Evolutionary conservation across 768 basidiomycete species (phyloP), one percentile per base, ranked within the genome.

Genomic region (Leccinum fibrillosum): DNA sequence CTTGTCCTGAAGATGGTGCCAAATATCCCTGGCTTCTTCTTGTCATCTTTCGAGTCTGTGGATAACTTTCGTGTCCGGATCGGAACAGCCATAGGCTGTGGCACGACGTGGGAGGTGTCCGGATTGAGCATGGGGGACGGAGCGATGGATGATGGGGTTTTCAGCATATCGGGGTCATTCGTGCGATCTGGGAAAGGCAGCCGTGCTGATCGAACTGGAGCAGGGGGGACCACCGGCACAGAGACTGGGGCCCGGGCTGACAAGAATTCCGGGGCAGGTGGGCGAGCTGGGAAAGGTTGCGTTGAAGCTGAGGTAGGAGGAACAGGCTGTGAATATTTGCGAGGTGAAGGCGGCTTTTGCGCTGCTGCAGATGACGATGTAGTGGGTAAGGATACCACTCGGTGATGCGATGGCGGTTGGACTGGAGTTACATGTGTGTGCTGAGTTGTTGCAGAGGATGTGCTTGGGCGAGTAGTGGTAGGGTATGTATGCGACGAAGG

Each of bases 91-190:
- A 49, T 57, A 13, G 59, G 9, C 17, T 64, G 62, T 39, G 53
- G 52, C 2, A 44, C 47, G 49, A 35, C 11, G 12, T 42, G 60
- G 10, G 62, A 51, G 17, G 53, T 49, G 17, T 59, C 75, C 12
- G 78, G 72, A 53, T 78, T 78, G 39, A 79, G 68, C 57, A 77
- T 72, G 10, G 80, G 80, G 0, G 76, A 76, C 3, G 75, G 80
- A 3, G 82, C 82, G 17, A 88, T 78, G 1, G 87, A 87, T 12
- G 86, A 87, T 5, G 86, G 86, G 0, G 86, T 88, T 65, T 77
- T 79, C 35, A 88, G 77, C 39, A 83, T 73, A 55, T 78, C 76
- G 9, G 81, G 78, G 49, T 86, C 85, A 53, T 80, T 69, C 39
- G 71, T 66, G 30, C 75, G 75, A 44, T 75, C 70, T 21, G 60